Base-by-base conservation (phyloP, 768 basidiomycete genomes). In the Russula vinacea region DNA sequence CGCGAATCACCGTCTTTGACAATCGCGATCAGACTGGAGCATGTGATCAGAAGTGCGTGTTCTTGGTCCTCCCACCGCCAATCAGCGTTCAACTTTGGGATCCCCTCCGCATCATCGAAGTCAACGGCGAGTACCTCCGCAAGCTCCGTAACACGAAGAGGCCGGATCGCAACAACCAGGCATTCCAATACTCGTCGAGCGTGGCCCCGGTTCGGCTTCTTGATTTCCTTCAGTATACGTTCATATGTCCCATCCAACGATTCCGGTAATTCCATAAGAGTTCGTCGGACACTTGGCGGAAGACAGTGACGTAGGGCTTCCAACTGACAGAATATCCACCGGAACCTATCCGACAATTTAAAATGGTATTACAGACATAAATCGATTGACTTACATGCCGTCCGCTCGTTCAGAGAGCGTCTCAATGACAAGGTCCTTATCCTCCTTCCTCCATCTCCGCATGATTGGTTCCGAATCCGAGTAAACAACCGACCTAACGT, bases 71-170 rank as follows among this genome's bases (percentile, higher is more conserved):
- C 42, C 56, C 29, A 44, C 5, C 56, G 56, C 56, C 42, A 45
- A 22, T 7, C 19, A 0, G 26, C 2, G 0, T 57, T 45, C 19
- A 57, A 22, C 32, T n/a, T 45, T 3, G 56, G 56, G 19, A 57
- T 45, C 3, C 19, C 56, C 5, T 33, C 44, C 0, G 10, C 32
- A 33, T 17, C 42, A 14, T 33, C 42, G 3, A 45, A 57, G 2
- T 57, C 56, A n/a, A 45, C 29, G 0, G 56, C 56, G 2, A 57
- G 42, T 5, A 45, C n/a, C 3, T 57, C 56, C 5, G 44, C 42
- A 2, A 57, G 56, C n/a, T 57, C 56, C 19, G 22, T n/a, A 8
- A 45, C 56, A 5, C 44, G 29, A 57, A 57, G 56, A 5, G 56
- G 56, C n/a, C 56, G 56, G 33, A 13, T 45, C 1, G 42, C 42